Evolutionary conservation across 495 filamentous ascomycete genomes (phyloP).

Genomic region (Acidiella bohemica): DNA sequence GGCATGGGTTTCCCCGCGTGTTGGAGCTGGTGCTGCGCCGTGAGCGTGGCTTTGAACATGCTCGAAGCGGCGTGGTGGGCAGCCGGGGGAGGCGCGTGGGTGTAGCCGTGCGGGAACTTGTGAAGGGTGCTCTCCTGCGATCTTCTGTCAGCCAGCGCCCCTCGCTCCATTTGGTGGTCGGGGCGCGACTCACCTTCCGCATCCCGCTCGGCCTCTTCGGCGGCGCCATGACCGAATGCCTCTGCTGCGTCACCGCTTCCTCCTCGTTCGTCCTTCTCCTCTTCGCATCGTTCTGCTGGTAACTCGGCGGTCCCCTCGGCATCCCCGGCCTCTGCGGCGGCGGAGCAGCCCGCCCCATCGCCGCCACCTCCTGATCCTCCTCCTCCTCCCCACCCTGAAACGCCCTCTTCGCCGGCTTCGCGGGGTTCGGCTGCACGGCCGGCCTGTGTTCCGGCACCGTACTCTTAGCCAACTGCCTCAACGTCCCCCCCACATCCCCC

Average conservation of each 20-base stretch:
- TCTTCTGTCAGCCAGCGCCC: conserved; percentile 2
- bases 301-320: conserved; percentile 34
- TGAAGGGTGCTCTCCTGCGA: conserved; percentile 38
- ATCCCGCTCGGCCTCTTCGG: conserved; percentile 72
- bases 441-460: conserved; percentile 35
- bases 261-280: conserved; percentile 44
- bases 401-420: conserved; percentile 51
- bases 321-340: conserved; percentile 20
- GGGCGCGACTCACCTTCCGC: conserved; percentile 47
- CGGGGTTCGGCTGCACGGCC: conserved; percentile 35
- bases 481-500: conserved; percentile 36
- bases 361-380: conserved; percentile 3
- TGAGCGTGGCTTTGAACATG: conserved; percentile 33
- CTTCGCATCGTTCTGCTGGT: conserved; percentile 42
- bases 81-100: conserved; percentile 39
- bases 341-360: too few species aligned
- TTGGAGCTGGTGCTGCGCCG: conserved; percentile 35
- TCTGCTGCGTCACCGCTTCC: conserved; percentile 32
- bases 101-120: conserved; percentile 52
- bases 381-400: conserved; percentile 40
- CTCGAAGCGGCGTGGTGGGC: conserved; percentile 25
- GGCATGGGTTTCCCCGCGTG: conserved; percentile 46
- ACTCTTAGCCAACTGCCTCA: conserved; percentile 43
- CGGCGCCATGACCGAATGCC: conserved; percentile 51
- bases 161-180: background rate